Evolutionary conservation across 768 basidiomycete species (phyloP).

Genomic region (Leccinum barrowsii): DNA sequence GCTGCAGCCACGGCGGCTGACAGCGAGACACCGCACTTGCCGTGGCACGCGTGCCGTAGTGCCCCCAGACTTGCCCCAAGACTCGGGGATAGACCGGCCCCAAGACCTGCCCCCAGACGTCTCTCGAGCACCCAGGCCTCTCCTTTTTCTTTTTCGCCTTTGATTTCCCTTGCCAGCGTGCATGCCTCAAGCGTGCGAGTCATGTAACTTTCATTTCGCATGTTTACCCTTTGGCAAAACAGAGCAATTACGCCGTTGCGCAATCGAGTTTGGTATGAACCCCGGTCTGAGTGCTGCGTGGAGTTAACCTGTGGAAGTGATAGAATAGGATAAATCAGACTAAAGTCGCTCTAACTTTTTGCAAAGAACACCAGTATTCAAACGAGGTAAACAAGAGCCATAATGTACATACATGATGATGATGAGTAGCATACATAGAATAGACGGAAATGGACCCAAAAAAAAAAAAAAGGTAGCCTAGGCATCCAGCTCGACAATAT

Average conservation of each 20-base stretch:
- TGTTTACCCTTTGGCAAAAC: not conserved
- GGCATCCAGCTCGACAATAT: not conserved
- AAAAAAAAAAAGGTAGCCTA: not conserved
- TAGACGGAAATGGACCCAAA: too few relatives aligned
- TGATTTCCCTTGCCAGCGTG: too few relatives aligned
- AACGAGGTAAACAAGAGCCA: not conserved
- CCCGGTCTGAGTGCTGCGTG: not conserved
- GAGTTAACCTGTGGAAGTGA: not conserved
- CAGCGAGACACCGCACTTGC: too few relatives aligned
- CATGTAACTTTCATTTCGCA: slow-evolving; percentile 4
- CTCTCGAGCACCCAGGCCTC: too few relatives aligned
- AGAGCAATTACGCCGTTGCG: not conserved
- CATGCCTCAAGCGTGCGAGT: not conserved
- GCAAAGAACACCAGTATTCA: not conserved
- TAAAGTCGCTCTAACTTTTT: not conserved
- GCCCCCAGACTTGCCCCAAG: too few relatives aligned
- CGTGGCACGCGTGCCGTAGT: too few relatives aligned
- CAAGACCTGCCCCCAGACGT: too few relatives aligned
- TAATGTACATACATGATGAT: not conserved
- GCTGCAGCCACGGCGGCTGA: too few relatives aligned
- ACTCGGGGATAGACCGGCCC: too few relatives aligned
- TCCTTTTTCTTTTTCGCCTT: too few relatives aligned
- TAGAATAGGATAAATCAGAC: too few relatives aligned
- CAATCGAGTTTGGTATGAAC: not conserved
- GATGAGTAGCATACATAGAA: not conserved